Conservation (phyloP, 2,329 filamentous ascomycete genomes). For the Paracorniculantispora psalliotae region DNA sequence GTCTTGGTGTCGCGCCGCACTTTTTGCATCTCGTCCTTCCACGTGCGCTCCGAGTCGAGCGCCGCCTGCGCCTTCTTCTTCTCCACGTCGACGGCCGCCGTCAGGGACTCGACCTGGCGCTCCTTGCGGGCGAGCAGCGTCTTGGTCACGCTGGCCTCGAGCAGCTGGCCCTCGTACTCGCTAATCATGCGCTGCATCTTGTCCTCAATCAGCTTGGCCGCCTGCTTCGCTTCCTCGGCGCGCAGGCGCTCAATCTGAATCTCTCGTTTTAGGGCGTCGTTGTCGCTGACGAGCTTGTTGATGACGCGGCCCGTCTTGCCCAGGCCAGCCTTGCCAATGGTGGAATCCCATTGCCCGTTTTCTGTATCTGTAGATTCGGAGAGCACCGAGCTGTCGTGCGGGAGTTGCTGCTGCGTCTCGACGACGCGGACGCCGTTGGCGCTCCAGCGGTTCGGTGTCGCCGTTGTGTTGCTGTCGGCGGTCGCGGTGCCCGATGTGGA, state of each 20-base stretch:
- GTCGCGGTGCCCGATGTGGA: slow-evolving; percentile 23
- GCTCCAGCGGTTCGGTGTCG: slow-evolving; percentile 27
- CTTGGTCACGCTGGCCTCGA: slow-evolving; percentile 68
- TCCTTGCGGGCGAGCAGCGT: slow-evolving; percentile 67
- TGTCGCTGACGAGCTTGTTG: slow-evolving; percentile 75
- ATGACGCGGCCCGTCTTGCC: slow-evolving; percentile 76
- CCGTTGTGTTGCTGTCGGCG: slow-evolving; percentile 33
- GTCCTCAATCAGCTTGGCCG: slow-evolving; percentile 61
- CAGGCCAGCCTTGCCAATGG: slow-evolving; percentile 63
- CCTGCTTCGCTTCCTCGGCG: slow-evolving; percentile 66
- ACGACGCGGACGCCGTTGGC: slow-evolving; percentile 27
- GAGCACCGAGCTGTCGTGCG: slow-evolving; percentile 22
- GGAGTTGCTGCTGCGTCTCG: slow-evolving; percentile 19
- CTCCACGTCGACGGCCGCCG: slow-evolving; percentile 59
- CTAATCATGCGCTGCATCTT: slow-evolving; percentile 64
- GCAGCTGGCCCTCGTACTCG: slow-evolving; percentile 64
- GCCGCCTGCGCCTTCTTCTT: slow-evolving; percentile 56
- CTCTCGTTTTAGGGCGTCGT: slow-evolving; percentile 71
- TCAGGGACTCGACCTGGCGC: slow-evolving; percentile 66
- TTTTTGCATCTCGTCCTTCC: slow-evolving; percentile 61
- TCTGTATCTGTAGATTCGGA: slow-evolving; percentile 32
- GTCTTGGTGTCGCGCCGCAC: slow-evolving; percentile 53
- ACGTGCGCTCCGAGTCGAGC: slow-evolving; percentile 54
- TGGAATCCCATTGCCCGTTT: slow-evolving; percentile 54
- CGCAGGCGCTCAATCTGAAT: slow-evolving; percentile 60